Conservation (phyloP, 306 rosid genomes). For the Rubus parviflorus region DNA sequence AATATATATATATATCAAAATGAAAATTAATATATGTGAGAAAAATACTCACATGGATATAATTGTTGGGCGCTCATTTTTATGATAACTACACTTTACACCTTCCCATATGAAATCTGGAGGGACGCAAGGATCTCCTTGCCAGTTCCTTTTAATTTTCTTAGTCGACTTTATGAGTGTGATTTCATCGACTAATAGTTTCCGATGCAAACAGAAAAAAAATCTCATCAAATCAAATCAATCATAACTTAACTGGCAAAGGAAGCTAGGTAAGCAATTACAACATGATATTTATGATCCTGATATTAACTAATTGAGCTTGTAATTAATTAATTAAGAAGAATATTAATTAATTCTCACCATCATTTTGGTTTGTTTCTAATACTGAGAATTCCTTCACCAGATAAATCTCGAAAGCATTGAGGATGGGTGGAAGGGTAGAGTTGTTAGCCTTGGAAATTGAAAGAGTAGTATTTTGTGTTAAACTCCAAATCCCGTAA, state of each 20-base stretch:
- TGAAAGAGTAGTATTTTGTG: background rate
- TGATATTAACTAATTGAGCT: too few relatives aligned
- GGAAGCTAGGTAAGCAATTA: too few relatives aligned
- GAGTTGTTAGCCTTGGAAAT: background rate
- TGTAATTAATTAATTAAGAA: too few relatives aligned
- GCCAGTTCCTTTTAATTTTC: conserved; percentile 32
- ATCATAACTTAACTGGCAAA: too few relatives aligned
- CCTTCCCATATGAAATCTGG: conserved; percentile 29
- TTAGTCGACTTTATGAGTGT: conserved; percentile 22
- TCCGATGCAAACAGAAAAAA: background rate
- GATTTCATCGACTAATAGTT: conserved; percentile 26
- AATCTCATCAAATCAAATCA: background rate
- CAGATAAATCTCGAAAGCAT: conserved; percentile 14
- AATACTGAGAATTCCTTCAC: background rate
- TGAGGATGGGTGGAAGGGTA: conserved; percentile 23
- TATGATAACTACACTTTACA: conserved; percentile 22
- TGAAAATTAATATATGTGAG: too few relatives aligned
- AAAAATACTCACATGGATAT: conserved; percentile 45
- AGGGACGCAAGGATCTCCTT: conserved; percentile 45
- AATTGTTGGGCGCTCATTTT: conserved; percentile 8
- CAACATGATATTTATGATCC: too few relatives aligned
- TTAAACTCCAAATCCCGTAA: too few relatives aligned
- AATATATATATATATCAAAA: too few relatives aligned
- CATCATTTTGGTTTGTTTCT: conserved; percentile 19
- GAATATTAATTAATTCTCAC: background rate